Evolutionary conservation across 768 basidiomycete genomes (phyloP).

Genomic region (Mrakia blollopis): DNA sequence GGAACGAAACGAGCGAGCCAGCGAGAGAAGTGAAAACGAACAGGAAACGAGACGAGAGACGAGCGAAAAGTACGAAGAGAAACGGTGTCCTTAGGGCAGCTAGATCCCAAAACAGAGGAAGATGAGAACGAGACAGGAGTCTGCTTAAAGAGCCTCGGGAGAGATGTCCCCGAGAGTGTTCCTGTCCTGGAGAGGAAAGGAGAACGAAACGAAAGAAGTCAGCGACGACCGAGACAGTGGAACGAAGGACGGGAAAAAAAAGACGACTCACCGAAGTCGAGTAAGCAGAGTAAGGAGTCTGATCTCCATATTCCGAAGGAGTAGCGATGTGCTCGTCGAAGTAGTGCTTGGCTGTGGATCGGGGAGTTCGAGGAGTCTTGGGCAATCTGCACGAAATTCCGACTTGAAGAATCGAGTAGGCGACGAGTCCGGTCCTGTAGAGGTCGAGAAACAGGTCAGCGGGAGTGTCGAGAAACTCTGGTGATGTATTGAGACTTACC

Average conservation of each 20-base stretch:
- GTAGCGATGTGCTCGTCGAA: conserved; percentile 63
- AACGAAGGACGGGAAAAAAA: neutral
- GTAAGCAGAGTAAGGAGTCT: conserved; percentile 50
- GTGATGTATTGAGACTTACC: conserved; percentile 49
- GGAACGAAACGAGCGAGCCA: neutral
- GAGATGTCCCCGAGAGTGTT: conserved; percentile 65
- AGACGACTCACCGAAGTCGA: neutral
- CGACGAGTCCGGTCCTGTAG: conserved; percentile 76
- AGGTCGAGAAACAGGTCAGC: neutral
- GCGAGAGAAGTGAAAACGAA: neutral
- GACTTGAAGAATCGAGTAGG: conserved; percentile 85
- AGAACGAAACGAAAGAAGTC: neutral
- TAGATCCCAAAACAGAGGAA: neutral
- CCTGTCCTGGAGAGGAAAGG: conserved; percentile 47
- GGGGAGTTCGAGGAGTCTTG: conserved; percentile 86
- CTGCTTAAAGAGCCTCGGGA: conserved; percentile 58
- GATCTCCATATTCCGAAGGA: conserved; percentile 67
- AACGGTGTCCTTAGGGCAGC: neutral
- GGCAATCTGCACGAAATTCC: conserved; percentile 84
- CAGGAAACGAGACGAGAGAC: neutral
- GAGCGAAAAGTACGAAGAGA: neutral
- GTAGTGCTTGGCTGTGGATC: conserved; percentile 81
- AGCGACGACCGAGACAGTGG: neutral
- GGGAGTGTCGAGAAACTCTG: neutral
- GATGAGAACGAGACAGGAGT: neutral